phyloP scores from a whole-genome alignment of 129 eudicot genomes.

The Ambrosia trifida region DNA sequence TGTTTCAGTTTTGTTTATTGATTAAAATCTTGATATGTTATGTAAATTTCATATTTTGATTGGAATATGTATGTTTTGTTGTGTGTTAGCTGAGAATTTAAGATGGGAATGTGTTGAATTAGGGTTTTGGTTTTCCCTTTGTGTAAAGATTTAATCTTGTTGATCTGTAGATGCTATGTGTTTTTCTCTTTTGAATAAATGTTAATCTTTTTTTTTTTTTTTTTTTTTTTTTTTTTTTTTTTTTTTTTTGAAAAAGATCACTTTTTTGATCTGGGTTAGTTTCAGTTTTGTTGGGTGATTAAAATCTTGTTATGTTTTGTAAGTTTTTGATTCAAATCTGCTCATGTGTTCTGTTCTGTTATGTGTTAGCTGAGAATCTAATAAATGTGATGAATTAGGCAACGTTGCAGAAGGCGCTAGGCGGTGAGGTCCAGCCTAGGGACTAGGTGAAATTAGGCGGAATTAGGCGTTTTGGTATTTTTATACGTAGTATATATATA shows the following conservation, averaged over 20 bases:
- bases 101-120: constrained; percentile 21
- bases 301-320: constrained; percentile 22
- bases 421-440: too few relatives aligned
- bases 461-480: too few relatives aligned
- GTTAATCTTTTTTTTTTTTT: too few relatives aligned
- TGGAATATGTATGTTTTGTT: constrained; percentile 13
- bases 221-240: background rate
- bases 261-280: constrained; percentile 36
- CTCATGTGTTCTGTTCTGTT: background rate
- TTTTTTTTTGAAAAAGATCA: constrained; percentile 19
- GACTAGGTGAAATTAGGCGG: too few relatives aligned
- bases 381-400: background rate
- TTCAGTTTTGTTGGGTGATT: constrained; percentile 17
- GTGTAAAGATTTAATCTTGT: constrained; percentile 22
- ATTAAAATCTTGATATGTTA: constrained; percentile 25
- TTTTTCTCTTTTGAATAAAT: too few relatives aligned
- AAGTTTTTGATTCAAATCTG: constrained; percentile 18
- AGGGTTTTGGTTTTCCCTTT: constrained; percentile 23
- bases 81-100: constrained; percentile 18
- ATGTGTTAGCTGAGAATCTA: constrained; percentile 11
- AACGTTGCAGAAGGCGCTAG: too few relatives aligned
- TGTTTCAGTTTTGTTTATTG: constrained; percentile 22
- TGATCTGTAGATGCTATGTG: too few relatives aligned
- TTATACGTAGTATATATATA: too few relatives aligned
- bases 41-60: background rate